These are phyloP conservation scores for Kwoniella shivajii DNA, from an alignment of 1,284 basidiomycete species.

Conservation along the genomic window DNA sequence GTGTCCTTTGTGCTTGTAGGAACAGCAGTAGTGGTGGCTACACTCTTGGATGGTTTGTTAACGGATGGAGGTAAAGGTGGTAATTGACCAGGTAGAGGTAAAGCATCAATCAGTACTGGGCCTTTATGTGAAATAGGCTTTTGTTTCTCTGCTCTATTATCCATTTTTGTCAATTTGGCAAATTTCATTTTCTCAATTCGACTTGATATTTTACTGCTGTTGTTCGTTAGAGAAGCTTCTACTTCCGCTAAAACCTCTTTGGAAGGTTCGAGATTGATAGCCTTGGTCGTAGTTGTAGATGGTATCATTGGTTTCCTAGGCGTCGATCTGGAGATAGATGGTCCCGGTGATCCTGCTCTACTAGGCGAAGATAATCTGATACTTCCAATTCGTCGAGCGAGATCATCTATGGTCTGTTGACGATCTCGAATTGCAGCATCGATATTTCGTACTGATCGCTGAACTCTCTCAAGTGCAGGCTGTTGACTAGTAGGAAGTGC, in stretches of 20 bases:
- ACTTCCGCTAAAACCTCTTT: constrained; percentile 14
- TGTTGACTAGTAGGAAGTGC: constrained; percentile 26
- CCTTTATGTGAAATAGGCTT: not conserved
- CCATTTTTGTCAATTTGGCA: constrained; percentile 9
- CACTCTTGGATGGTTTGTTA: not conserved
- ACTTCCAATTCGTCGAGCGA: constrained; percentile 51
- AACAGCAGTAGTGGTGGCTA: not conserved
- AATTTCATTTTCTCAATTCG: constrained; percentile 10
- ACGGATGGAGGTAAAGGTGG: constrained; percentile 1
- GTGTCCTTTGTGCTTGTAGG: not conserved
- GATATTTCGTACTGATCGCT: constrained; percentile 57
- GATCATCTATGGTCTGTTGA: constrained; percentile 55
- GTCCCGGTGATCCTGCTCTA: constrained; percentile 8
- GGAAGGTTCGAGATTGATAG: constrained; percentile 14
- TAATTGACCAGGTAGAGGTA: constrained; percentile 19
- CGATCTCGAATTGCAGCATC: constrained; percentile 53
- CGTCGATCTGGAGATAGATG: constrained; percentile 1
- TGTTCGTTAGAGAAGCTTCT: not conserved
- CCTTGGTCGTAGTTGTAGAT: not conserved
- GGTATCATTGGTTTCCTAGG: not conserved
- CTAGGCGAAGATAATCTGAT: constrained; percentile 25
- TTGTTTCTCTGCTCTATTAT: not conserved
- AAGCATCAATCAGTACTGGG: constrained; percentile 21
- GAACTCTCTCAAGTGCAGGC: constrained; percentile 57
- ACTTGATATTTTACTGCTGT: not conserved